phyloP scores from a whole-genome alignment of 2,329 filamentous ascomycete genomes.

The Beauveria sp. region DNA sequence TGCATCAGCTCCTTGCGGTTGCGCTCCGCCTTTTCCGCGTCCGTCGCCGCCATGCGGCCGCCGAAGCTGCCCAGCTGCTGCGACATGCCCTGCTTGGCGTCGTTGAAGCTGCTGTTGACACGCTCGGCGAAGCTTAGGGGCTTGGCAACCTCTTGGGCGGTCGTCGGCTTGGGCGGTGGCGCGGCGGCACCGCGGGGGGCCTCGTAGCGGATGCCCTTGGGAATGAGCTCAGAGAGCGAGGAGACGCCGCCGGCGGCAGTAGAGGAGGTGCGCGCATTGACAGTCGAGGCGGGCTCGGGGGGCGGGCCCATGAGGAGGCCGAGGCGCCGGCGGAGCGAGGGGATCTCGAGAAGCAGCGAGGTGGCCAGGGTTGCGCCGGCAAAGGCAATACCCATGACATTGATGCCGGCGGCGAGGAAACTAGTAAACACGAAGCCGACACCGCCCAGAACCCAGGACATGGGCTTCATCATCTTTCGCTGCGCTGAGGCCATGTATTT shows the following conservation, averaged over 20 bases:
- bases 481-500: slow-evolving; percentile 20
- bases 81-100: slow-evolving; percentile 31
- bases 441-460: slow-evolving; percentile 36
- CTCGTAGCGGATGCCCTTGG: slow-evolving; percentile 26
- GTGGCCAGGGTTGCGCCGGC: slow-evolving; percentile 30
- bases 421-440: slow-evolving; percentile 37
- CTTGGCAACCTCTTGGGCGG: slow-evolving; percentile 15
- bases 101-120: slow-evolving; percentile 25
- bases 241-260: slow-evolving; percentile 18
- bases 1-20: slow-evolving; percentile 26
- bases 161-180: slow-evolving; percentile 13
- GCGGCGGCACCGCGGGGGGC: slow-evolving; percentile 22
- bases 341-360: slow-evolving; percentile 29
- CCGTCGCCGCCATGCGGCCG: slow-evolving; percentile 24
- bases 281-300: slow-evolving; percentile 16
- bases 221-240: slow-evolving; percentile 24
- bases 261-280: slow-evolving; percentile 27
- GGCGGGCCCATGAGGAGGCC: slow-evolving; percentile 28
- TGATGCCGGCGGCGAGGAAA: slow-evolving; percentile 41
- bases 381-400: slow-evolving; percentile 40
- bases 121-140: slow-evolving; percentile 23
- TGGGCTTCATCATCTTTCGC: slow-evolving; percentile 31
- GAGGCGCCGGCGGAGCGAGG: slow-evolving; percentile 29
- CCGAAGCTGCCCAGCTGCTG: slow-evolving; percentile 27
- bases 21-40: slow-evolving; percentile 27